Conservation (phyloP, 306 rosid species). For the Medicago ruthenica region DNA sequence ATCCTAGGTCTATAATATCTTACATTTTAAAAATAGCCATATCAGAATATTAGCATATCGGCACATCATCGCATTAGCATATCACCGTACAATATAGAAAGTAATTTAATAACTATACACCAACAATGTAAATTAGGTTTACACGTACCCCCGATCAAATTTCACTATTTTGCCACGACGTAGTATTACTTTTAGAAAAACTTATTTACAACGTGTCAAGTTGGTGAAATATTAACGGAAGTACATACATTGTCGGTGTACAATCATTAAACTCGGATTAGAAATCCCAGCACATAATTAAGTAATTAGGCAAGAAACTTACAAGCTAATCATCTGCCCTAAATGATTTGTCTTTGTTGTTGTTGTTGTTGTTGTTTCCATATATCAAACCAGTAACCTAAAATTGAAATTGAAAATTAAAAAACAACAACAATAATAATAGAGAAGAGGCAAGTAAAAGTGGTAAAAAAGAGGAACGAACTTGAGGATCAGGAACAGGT, state of each 20-base stretch:
- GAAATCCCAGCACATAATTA: too few species aligned
- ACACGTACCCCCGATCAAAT: background rate
- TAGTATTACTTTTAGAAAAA: background rate
- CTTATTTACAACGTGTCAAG: background rate
- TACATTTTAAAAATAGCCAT: background rate
- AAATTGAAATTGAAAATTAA: slow-evolving; percentile 10
- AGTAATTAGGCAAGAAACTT: slow-evolving; percentile 23
- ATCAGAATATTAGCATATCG: background rate
- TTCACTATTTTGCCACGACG: background rate
- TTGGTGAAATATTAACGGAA: too few species aligned
- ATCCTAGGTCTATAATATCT: background rate
- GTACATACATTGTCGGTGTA: too few species aligned
- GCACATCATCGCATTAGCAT: background rate
- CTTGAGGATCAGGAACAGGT: slow-evolving; percentile 94
- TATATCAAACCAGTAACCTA: slow-evolving; percentile 82
- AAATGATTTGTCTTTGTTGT: slow-evolving; percentile 33
- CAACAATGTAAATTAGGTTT: background rate
- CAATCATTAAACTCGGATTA: too few species aligned
- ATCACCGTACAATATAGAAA: background rate
- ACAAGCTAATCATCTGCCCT: slow-evolving; percentile 52
- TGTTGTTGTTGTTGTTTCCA: slow-evolving; percentile 59
- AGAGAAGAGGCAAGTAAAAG: background rate
- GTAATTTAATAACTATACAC: background rate
- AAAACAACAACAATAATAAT: background rate
- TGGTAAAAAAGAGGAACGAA: slow-evolving; percentile 1